phyloP scores from a whole-genome alignment of 2,329 filamentous ascomycete genomes.

The Talaromyces atroroseus region DNA sequence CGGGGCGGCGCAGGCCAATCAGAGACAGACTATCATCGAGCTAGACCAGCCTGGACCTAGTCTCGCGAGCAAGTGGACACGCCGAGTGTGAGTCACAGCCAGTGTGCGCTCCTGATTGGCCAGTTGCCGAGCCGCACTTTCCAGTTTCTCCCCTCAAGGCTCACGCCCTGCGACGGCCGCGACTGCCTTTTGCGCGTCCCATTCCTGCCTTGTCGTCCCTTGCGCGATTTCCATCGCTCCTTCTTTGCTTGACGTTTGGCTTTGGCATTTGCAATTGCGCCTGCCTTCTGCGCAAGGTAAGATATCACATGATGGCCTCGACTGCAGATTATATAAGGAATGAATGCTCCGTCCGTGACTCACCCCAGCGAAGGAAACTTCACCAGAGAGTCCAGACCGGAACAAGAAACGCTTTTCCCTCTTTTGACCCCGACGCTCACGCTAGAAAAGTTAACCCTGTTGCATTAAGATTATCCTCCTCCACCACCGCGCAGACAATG shows the following conservation, averaged over 20 bases:
- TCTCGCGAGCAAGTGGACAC: not conserved
- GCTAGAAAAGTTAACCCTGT: not conserved
- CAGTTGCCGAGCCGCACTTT: not conserved
- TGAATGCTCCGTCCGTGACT: not conserved
- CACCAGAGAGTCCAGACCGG: not conserved
- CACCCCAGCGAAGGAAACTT: not conserved
- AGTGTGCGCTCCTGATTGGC: slow-evolving; percentile 7
- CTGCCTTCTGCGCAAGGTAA: no score
- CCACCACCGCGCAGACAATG: no score
- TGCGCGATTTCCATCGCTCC: no score
- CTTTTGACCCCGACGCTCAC: not conserved
- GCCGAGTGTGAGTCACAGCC: slow-evolving; percentile 10
- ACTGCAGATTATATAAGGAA: no score
- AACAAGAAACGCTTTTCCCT: not conserved
- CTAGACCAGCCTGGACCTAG: slow-evolving; percentile 6
- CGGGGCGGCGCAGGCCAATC: not conserved
- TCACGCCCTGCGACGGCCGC: slow-evolving; percentile 4
- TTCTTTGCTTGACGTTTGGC: no score
- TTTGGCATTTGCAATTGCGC: no score
- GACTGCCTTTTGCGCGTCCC: not conserved
- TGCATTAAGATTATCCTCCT: not conserved
- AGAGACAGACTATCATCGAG: no score
- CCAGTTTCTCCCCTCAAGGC: not conserved
- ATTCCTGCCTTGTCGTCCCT: not conserved
- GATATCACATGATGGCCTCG: no score